These are phyloP conservation scores for Dianthus caryophyllus DNA, from an alignment of 148 eudicot species.

Conservation along the genomic window DNA sequence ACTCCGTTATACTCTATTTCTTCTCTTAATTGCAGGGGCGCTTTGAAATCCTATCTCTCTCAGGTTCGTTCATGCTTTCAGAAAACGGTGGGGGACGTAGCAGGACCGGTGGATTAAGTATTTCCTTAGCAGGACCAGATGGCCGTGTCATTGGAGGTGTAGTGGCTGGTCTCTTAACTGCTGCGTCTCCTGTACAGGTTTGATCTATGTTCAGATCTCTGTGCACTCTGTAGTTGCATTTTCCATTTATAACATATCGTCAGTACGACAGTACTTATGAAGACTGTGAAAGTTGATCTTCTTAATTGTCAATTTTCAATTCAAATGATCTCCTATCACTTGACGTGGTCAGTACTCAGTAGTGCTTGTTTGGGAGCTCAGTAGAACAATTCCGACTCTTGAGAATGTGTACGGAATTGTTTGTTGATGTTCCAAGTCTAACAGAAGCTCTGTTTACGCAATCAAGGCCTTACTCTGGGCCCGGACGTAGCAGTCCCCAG, in stretches of 20 bases:
- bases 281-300: background rate
- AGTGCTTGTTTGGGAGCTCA: background rate
- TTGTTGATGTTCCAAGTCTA: constrained; percentile 14
- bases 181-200: constrained; percentile 91
- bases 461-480: constrained; percentile 28
- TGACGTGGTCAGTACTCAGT: background rate
- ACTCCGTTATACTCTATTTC: background rate
- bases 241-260: background rate
- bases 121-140: constrained; percentile 76
- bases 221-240: too few species aligned
- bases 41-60: constrained; percentile 76
- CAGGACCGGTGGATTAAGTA: constrained; percentile 74
- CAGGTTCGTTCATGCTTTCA: constrained; percentile 72
- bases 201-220: constrained; percentile 10
- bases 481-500: constrained; percentile 59
- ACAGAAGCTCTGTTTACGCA: constrained; percentile 40
- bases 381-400: too few species aligned
- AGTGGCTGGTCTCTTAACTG: constrained; percentile 77
- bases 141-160: constrained; percentile 84
- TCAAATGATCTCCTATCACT: background rate
- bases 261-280: too few species aligned
- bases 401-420: too few species aligned
- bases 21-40: constrained; percentile 59
- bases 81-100: constrained; percentile 65
- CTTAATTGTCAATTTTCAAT: background rate